Base-by-base conservation (phyloP, 257 asterid species). In the Jasminum sambac region DNA sequence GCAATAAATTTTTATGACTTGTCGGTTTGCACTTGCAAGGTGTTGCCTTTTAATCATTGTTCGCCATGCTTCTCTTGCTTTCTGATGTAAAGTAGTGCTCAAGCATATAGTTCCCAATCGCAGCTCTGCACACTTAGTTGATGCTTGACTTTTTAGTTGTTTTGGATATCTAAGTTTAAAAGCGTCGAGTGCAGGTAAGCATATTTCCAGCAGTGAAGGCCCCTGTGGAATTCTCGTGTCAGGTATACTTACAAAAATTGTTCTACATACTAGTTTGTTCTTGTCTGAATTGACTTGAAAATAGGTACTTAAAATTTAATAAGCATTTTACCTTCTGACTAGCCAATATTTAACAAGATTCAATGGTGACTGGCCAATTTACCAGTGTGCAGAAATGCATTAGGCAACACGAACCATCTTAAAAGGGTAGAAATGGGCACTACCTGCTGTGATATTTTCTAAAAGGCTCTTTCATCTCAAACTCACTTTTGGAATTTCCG, bases 171-270 rank as follows among this genome's bases (percentile, higher is more conserved):
- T 55, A 78, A 65, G 17, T 17, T 40, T 41, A 24, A 36, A 55
- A 70, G 52, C 61, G 37, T 50, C 50, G 3, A 63, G 41, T 86
- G 83, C 86, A 94, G 98, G 86, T 94, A 68, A 90, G 81, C 84
- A 78, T 90, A 70, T 94, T 90, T 83, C 98, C 98, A 19, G 74
- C 97, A 67, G 95, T 89, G 30, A 90, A 87, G 82, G 98, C 97
- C 57, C 90, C 96, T 30, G 91, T 86, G 71, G 98, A 94, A 72
- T 81, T 84, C 70, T 89, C 97, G 63, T 74, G 89, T 70, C 97
- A 89, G 98, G 97, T 94, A 92, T 66, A 24, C 69, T 42, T 19
- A 30, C 41, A 41, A 64, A 41, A 26, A 25, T 14, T 26, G 34
- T 57, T 61, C 63, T 76, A 55, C 21, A 55, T 55, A 11, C 34